Base-by-base conservation (phyloP, 1,284 basidiomycete species). In the Boletus subluridellus region DNA sequence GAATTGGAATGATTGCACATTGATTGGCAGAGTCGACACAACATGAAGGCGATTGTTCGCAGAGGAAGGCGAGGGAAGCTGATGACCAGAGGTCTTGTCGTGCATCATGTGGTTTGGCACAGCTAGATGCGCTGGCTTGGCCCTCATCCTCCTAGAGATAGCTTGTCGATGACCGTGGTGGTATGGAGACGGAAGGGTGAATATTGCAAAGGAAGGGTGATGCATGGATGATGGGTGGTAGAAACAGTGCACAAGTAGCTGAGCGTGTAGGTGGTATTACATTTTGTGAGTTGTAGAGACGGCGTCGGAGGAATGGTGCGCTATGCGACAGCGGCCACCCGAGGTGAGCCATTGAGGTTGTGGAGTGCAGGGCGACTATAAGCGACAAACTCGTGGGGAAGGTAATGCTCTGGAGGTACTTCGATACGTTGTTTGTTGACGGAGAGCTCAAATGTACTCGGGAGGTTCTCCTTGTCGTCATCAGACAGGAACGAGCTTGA, bases 401-500 rank as follows among this genome's bases (percentile, higher is more conserved):
- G 80, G 71, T 80, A 89, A 69, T 91, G 87, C 59, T 90, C 89
- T 45, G 87, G 83, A 28, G 84, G 76, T 54, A 79, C 77, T 67
- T 88, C 88, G 59, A 82, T 76, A 59, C 80, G 80, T 63, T 83
- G 83, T 74, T 91, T 90, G 74, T 84, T 87, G 65, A 89, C 70
- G 54, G 83, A 77, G 58, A 86, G 82, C 76, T 90, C 88, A 66
- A 88, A 89, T 48, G 80, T 77, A 37, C 82, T 78, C 17, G 84
- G 80, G 60, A 85, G 73, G 66, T 92, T 92, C 77, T 92, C 90
- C 80, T 92, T 92, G 74, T 91, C 86, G 58, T 82, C 81, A 60
- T 86, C 84, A 17, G 83, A 80, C 68, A 81, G 72, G 61, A 78
- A 74, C 54, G 77, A 73, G 52, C 77, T 75, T 49, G 83, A 78